Base-by-base conservation (phyloP, 2,329 filamentous ascomycete genomes). In the Hymenoscyphus infarciens region DNA sequence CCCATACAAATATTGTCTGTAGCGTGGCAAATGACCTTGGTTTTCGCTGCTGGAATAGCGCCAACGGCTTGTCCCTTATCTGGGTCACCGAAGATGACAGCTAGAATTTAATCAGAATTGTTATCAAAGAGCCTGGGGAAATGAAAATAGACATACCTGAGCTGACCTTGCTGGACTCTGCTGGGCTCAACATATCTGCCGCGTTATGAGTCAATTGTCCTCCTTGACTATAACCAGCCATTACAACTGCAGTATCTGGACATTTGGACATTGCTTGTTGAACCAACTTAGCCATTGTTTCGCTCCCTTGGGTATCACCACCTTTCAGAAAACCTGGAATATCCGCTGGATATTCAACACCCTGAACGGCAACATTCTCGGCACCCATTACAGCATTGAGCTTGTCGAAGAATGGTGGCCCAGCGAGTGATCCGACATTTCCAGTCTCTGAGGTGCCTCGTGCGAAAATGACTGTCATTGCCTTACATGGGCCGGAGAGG, bases 401-500 rank as follows among this genome's bases (percentile, higher is more conserved):
- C 1, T 78, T 77, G 55, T 77, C 72, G 63, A 82, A 80, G 67
- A 85, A 80, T 3, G 81, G 78, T 1, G 82, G 82, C 0, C 83
- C 83, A 2, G 79, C 76, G 3, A 78, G 62, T 35, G 69, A 70
- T 31, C 83, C 83, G 59, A 85, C 79, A 67, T 83, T 84, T 52
- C 81, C 82, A 0, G 66, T 49, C 71, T 85, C 81, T 5, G 77
- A 78, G 3, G 83, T 84, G 11, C 83, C 83, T 27, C 82, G 78
- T 22, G 83, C 83, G 67, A 82, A 85, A 67, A 85, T 79, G 58
- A 85, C 72, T 8, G 82, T 84, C 64, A 82, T 76, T 39, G 74
- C 68, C 42, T 77, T 78, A 72, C 80, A 82, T 49, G 63, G 66
- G 1, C 58, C 56, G 25, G 71, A 60, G 33, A 73, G 61, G 49